These are phyloP conservation scores for Phialemoniopsis sp. DNA, from an alignment of 2,329 filamentous ascomycete species.

Conservation along the genomic window DNA sequence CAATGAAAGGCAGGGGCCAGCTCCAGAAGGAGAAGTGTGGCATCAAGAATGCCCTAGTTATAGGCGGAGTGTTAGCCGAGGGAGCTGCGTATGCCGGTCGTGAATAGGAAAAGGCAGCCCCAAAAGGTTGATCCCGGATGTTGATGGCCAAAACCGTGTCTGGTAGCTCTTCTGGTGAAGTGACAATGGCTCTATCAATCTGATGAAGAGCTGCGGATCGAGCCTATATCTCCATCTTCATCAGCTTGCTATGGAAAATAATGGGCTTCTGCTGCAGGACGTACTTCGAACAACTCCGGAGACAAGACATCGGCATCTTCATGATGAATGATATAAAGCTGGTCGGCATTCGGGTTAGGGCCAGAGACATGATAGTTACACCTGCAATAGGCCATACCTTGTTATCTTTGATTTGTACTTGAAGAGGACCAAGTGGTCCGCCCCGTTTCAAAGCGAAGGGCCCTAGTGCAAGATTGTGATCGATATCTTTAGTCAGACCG, in stretches of 20 bases:
- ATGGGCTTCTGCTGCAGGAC: background rate
- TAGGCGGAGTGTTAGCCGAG: slow-evolving; percentile 12
- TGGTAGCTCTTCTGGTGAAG: slow-evolving; percentile 25
- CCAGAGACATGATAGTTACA: too few relatives aligned
- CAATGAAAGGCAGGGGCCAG: slow-evolving; percentile 5
- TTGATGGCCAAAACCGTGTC: slow-evolving; percentile 43
- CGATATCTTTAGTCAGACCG: slow-evolving; percentile 30
- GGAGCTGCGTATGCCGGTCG: slow-evolving; percentile 26
- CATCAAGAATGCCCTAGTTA: slow-evolving; percentile 13
- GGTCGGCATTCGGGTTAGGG: too few relatives aligned
- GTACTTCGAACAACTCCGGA: background rate
- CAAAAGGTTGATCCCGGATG: slow-evolving; percentile 34
- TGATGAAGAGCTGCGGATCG: slow-evolving; percentile 6
- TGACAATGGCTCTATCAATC: slow-evolving; percentile 6
- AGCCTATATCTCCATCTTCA: background rate
- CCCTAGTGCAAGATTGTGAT: slow-evolving; percentile 27
- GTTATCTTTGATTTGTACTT: slow-evolving; percentile 28
- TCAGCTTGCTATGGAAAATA: background rate
- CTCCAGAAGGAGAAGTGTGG: slow-evolving; percentile 10
- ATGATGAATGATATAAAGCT: slow-evolving; percentile 3
- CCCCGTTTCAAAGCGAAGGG: slow-evolving; percentile 24
- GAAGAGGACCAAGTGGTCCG: slow-evolving; percentile 23
- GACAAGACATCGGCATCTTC: slow-evolving; percentile 2
- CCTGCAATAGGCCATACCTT: slow-evolving; percentile 16
- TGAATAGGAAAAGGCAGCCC: slow-evolving; percentile 33